These are phyloP conservation scores for Pythium chondricola DNA, from an alignment of 352 stramenopile genomes.

Conservation along the genomic window DNA sequence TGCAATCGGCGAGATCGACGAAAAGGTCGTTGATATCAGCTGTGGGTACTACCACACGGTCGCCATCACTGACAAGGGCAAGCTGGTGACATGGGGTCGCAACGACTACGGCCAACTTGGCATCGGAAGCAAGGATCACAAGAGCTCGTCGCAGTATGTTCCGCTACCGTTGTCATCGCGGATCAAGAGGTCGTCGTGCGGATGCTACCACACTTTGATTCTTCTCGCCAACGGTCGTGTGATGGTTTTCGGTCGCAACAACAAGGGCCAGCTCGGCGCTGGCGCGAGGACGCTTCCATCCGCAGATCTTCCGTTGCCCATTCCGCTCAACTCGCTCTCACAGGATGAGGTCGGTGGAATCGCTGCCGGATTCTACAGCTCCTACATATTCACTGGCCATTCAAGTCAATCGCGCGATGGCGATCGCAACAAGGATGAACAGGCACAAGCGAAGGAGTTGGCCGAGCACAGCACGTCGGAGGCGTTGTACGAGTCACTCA, in stretches of 20 bases:
- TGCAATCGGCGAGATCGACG: slow-evolving; percentile 51
- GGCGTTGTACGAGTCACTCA: slow-evolving; percentile 75
- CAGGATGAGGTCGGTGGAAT: slow-evolving; percentile 81
- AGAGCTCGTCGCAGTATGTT: slow-evolving; percentile 72
- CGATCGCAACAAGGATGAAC: slow-evolving; percentile 27
- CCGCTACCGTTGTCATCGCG: slow-evolving; percentile 74
- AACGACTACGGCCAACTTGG: slow-evolving; percentile 86
- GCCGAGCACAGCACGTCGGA: slow-evolving; percentile 71
- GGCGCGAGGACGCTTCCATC: slow-evolving; percentile 72
- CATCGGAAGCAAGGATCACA: slow-evolving; percentile 86
- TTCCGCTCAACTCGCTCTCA: slow-evolving; percentile 66
- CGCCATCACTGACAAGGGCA: slow-evolving; percentile 72
- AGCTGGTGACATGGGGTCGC: slow-evolving; percentile 77
- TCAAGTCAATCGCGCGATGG: slow-evolving; percentile 32
- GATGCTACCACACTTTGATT: slow-evolving; percentile 82
- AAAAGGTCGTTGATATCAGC: slow-evolving; percentile 71
- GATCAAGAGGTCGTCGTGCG: slow-evolving; percentile 70
- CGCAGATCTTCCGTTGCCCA: slow-evolving; percentile 68
- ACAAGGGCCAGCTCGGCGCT: slow-evolving; percentile 79
- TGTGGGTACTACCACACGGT: slow-evolving; percentile 86
- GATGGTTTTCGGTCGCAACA: slow-evolving; percentile 87
- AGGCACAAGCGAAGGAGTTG: slow-evolving; percentile 44
- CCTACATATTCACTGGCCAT: slow-evolving; percentile 81
- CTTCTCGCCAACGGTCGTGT: slow-evolving; percentile 69
- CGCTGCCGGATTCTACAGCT: slow-evolving; percentile 84